Percentiles rank a stretch among this genome's conserved stretches.
Evolutionary conservation across 1,284 basidiomycete species (phyloP).

Genomic region (Xerocomus minutiporus): DNA sequence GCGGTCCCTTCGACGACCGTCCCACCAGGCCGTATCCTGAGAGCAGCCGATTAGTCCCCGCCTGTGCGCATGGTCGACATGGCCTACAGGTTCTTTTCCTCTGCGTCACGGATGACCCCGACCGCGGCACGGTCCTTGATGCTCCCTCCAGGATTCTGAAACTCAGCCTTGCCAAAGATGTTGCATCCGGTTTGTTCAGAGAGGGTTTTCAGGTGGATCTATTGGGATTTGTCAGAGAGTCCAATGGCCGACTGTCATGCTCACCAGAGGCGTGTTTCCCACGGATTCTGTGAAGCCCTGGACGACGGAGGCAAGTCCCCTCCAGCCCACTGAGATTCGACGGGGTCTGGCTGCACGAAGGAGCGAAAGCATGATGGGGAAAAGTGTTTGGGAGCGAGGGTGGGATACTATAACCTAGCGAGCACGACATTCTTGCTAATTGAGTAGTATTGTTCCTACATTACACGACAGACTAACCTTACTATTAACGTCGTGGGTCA

Average conservation of each 20-base stretch:
- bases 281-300: constrained; percentile 86
- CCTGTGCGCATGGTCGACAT: constrained; percentile 23
- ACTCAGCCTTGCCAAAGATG: constrained; percentile 94
- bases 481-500: constrained; percentile 13
- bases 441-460: too few relatives aligned
- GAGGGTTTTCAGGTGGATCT: constrained; percentile 82
- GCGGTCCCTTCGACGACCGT: constrained; percentile 98
- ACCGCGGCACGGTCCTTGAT: constrained; percentile 98
- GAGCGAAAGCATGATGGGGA: constrained; percentile 36
- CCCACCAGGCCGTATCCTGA: constrained; percentile 83
- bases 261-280: constrained; percentile 90
- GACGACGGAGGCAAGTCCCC: constrained; percentile 54
- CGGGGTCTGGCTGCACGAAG: constrained; percentile 30
- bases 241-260: constrained; percentile 26
- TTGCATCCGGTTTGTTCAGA: constrained; percentile 89
- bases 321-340: constrained; percentile 14
- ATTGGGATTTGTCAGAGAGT: constrained; percentile 5
- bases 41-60: neutral
- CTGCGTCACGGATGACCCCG: constrained; percentile 86
- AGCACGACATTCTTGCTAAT: constrained; percentile 27
- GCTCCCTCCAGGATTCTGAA: constrained; percentile 98
- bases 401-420: neutral
- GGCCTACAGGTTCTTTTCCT: constrained; percentile 69
- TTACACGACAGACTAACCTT: too few relatives aligned
- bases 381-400: neutral